These are phyloP conservation scores for Chalciporus sp. DNA, from an alignment of 1,284 basidiomycete species.

Conservation along the genomic window DNA sequence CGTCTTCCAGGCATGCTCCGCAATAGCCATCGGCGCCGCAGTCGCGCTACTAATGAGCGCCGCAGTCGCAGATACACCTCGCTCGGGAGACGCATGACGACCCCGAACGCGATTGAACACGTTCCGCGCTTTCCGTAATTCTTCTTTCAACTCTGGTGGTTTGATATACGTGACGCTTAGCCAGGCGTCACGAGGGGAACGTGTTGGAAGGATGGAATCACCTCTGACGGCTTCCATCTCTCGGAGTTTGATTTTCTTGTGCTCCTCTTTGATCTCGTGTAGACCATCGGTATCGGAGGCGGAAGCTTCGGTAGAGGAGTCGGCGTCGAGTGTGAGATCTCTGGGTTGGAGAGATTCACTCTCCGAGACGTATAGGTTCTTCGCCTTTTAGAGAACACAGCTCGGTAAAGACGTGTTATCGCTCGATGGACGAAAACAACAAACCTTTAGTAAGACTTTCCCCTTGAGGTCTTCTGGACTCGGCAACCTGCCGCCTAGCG, in stretches of 20 bases:
- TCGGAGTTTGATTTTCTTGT: conserved; percentile 29
- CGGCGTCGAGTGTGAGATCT: conserved; percentile 39
- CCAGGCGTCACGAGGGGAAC: conserved; percentile 31
- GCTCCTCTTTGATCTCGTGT: conserved; percentile 35
- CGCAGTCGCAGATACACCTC: conserved; percentile 3
- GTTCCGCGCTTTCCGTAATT: conserved; percentile 41
- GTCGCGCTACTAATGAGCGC: conserved; percentile 10
- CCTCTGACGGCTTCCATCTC: conserved; percentile 33
- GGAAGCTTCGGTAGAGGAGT: conserved; percentile 46
- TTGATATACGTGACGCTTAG: conserved; percentile 15
- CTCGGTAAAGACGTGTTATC: conserved; percentile 2
- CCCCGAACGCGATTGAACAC: conserved; percentile 41
- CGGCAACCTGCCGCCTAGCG: conserved; percentile 63
- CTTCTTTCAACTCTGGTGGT: conserved; percentile 32
- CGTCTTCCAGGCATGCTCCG: conserved; percentile 18
- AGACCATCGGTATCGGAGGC: conserved; percentile 43
- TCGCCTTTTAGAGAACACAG: conserved; percentile 47
- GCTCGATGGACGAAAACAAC: conserved; percentile 6
- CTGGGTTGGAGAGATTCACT: conserved; percentile 44
- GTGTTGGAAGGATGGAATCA: conserved; percentile 8
- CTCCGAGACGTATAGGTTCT: conserved; percentile 56
- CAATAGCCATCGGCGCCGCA: conserved; percentile 10
- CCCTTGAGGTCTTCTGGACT: conserved; percentile 87
- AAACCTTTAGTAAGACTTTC: conserved; percentile 84
- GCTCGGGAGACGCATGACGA: conserved; percentile 24